Evolutionary conservation across 2,329 filamentous ascomycete genomes (phyloP), one percentile per base, ranked within the genome.

Genomic region (Triangularia setosa): DNA sequence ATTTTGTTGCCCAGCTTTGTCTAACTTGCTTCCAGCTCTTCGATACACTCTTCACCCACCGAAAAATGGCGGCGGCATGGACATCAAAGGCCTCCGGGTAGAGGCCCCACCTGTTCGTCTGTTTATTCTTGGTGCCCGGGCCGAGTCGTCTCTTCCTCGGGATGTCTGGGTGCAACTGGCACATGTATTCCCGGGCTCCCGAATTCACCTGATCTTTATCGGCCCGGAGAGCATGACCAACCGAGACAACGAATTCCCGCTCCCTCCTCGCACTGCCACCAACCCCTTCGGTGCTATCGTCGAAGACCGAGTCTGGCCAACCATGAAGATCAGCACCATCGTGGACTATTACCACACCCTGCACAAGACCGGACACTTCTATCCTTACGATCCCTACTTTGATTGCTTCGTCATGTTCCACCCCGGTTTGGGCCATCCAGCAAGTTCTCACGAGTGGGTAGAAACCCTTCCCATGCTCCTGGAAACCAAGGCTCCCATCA

Each of bases 271-370:
- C 63, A 97, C 92, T 1, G 82, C 93, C 0, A 80, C 82, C 9
- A 99, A 99, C 74, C 95, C 95, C 0, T 99, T 93, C 71, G 95
- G 95, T 52, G 92, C 91, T n/a, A 84, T 99, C 60, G 87, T 97
- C 14, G 96, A 99, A 79, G 94, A 96, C 76, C 88, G 94, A 60
- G 84, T 99, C 8, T 92, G 90, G 74, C 88, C 90, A 62, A 89
- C 90, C 69, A 88, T 98, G 87, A 99, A 99, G 81, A 96, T 99
- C 73, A 95, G 90, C 76, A 99, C 96, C 0, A 97, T 93, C 73
- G 94, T 98, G 60, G 95, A 99, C 72, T 97, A 99, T 80, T 99
- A 96, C 80, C 94, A 99, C 78, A 98, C 92, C 2, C 86, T 99
- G 71, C 94, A 99, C 79, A 87, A 93, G 75, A 91, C 94, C 0